A percentile compares a stretch with the other conserved stretches of the same genome.
Conservation (phyloP, 73 alveolate genomes). For the Tetrahymena thermophila region DNA sequence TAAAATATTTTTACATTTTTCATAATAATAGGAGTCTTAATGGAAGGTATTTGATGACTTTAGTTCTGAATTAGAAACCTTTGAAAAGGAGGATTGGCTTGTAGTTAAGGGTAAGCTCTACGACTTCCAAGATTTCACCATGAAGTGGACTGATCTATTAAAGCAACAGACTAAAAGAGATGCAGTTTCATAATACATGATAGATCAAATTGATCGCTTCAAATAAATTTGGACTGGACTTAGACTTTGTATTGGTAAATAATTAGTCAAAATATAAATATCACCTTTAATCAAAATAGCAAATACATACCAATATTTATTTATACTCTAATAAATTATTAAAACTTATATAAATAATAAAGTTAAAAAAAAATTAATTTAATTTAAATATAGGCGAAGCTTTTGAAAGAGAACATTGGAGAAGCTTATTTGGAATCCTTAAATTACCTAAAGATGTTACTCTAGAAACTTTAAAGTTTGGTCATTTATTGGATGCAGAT, state of each 20-base stretch:
- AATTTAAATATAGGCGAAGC: constrained; percentile 98
- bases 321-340: too few species aligned
- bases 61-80: constrained; percentile 84
- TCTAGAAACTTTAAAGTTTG: constrained; percentile 92
- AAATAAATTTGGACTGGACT: neutral
- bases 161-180: constrained; percentile 43
- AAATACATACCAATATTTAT: too few species aligned
- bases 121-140: constrained; percentile 66
- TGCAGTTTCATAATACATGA: constrained; percentile 60
- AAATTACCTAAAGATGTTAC: constrained; percentile 93
- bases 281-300: neutral
- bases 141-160: neutral
- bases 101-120: constrained; percentile 90
- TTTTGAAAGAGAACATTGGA: constrained; percentile 99
- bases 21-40: neutral
- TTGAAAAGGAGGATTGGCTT: constrained; percentile 97
- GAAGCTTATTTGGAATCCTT: constrained; percentile 86
- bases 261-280: neutral
- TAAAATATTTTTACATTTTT: neutral
- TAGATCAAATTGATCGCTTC: constrained; percentile 66
- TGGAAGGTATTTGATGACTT: constrained; percentile 97
- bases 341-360: constrained; percentile 53
- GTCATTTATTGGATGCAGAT: constrained; percentile 69
- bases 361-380: constrained; percentile 76
- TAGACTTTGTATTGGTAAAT: neutral